Evolutionary conservation across 108 stramenopile species (phyloP), one percentile per base, ranked within the genome.

Genomic region (Skeletonema tropicum): DNA sequence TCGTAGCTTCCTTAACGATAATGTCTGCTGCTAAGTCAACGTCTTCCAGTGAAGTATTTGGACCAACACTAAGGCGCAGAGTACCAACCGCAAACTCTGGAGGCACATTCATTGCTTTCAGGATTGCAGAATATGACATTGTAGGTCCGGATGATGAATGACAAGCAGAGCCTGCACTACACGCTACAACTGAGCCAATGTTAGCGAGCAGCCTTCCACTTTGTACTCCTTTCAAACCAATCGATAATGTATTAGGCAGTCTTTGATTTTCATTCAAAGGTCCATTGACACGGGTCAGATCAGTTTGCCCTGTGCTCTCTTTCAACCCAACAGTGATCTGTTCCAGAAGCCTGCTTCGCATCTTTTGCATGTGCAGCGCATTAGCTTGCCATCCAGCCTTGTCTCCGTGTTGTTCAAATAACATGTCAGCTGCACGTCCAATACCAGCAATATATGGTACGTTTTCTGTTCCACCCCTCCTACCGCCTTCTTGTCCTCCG

Each of bases 391-490:
- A 90, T 65, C 35, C 77, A 14, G 32, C 71, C 38, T 65, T 55
- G 41, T 57, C 52, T 23, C 52, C 52, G 21, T 63, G 63, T 33
- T 70, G 32, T 57, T 64, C 74, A 14, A 72, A 55, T 55, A 74
- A 73, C 35, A 89, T 62, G 42, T 88, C 78, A 21, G 92, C 90
- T 4, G 98, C 96, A 26, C 69, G 66, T 7, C 97, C 98, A 33
- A 98, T 77, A 21, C 90, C 97, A 29, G 94, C 95, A 35, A 97
- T 93, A 60, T 96, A 92, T 4, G 96, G 90, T 0, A 97, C 97
- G 83, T 96, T 97, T 71, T 98, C 98, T 3, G 99, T 98, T 14
- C 99, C 99, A 32, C 90, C 97, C 21, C 98, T 78, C 45, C 86
- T 85, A 15, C 98, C 98, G 57, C 83, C 77, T 75, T 98, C 98